phyloP scores from a whole-genome alignment of 129 eudicot genomes.

The Flaveria brownii region DNA sequence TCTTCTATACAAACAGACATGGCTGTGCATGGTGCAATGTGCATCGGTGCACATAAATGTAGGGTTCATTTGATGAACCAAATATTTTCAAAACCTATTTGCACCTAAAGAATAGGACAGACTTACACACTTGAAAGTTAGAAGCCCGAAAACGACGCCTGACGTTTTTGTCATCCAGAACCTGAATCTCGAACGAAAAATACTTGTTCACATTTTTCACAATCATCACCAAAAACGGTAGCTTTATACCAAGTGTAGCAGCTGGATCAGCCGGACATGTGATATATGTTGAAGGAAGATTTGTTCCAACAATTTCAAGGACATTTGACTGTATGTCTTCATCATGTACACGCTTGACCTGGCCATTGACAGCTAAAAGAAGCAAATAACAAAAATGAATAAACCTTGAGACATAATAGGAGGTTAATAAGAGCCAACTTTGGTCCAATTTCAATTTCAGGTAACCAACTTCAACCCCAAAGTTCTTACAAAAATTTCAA shows the following conservation, averaged over 20 bases:
- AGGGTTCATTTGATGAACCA: constrained; percentile 12
- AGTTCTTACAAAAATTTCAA: neutral
- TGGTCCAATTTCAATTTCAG: neutral
- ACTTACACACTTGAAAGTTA: constrained; percentile 99
- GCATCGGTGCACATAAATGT: neutral
- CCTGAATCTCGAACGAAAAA: constrained; percentile 96
- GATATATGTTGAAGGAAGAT: constrained; percentile 83
- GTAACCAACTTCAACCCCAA: neutral
- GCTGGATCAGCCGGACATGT: constrained; percentile 96
- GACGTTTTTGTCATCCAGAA: constrained; percentile 97
- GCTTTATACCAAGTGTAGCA: constrained; percentile 97
- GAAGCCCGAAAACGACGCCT: constrained; percentile 99
- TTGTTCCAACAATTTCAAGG: constrained; percentile 87
- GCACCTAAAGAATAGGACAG: constrained; percentile 41
- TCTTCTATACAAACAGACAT: neutral
- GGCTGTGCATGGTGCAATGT: neutral
- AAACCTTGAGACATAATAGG: neutral
- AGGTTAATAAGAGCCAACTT: neutral
- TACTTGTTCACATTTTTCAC: constrained; percentile 86
- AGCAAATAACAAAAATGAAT: constrained; percentile 19
- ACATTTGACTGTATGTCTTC: constrained; percentile 96
- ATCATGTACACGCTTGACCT: constrained; percentile 80
- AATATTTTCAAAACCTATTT: neutral
- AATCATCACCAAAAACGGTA: constrained; percentile 89
- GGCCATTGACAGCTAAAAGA: constrained; percentile 86